phyloP scores from a whole-genome alignment of 371 early-diverging fungal genomes.

The Catenaria anguillulae region DNA sequence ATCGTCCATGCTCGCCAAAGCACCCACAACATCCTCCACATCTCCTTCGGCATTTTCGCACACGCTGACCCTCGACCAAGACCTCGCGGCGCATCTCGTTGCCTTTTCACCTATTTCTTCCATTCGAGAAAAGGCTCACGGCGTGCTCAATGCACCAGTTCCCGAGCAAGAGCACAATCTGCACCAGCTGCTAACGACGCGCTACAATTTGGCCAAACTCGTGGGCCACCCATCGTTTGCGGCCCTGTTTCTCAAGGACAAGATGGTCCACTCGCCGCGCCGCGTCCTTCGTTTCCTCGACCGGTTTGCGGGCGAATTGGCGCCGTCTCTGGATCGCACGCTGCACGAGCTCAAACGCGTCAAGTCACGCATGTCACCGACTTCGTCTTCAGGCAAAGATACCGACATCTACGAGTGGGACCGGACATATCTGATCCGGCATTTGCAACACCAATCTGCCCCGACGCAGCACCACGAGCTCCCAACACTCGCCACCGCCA shows the following conservation, averaged over 20 bases:
- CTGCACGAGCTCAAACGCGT: not conserved
- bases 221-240: slow-evolving; percentile 67
- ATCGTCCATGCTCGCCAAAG: not conserved
- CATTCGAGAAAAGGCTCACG: not conserved
- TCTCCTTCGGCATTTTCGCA: not conserved
- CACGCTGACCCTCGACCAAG: not conserved
- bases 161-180: slow-evolving; percentile 42
- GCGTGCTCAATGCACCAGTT: not conserved
- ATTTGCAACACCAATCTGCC: slow-evolving; percentile 13
- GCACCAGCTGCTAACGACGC: slow-evolving; percentile 52
- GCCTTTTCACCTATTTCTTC: not conserved
- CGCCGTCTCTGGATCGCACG: not conserved
- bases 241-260: slow-evolving; percentile 67
- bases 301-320: not conserved
- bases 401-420: slow-evolving; percentile 62
- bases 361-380: too few species aligned
- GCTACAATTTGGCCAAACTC: slow-evolving; percentile 57
- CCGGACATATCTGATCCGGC: slow-evolving; percentile 48
- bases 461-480: slow-evolving; percentile 6
- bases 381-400: too few species aligned
- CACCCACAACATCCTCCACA: too few species aligned
- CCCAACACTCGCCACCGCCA: slow-evolving; percentile 66
- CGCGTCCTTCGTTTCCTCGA: slow-evolving; percentile 4
- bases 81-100: not conserved
- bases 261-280: slow-evolving; percentile 60